A percentile compares a stretch with the other conserved stretches of the same genome.
phyloP scores from a whole-genome alignment of 2,329 filamentous ascomycete genomes.

The Penicillium sp. region DNA sequence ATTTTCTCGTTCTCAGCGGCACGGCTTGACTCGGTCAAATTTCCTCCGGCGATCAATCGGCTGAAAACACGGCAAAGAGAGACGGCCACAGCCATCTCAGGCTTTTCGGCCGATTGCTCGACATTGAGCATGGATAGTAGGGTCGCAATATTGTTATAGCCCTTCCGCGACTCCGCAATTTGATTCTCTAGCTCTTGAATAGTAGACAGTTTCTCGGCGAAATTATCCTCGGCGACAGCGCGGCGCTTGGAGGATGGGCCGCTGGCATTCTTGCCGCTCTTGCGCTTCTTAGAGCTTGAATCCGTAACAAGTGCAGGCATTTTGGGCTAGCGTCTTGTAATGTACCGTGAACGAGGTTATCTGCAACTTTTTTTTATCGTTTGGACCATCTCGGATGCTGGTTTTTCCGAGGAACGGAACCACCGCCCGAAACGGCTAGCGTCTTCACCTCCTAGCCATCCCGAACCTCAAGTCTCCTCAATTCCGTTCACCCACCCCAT shows the following conservation, averaged over 20 bases:
- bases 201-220: slow-evolving; percentile 59
- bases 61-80: slow-evolving; percentile 85
- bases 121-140: slow-evolving; percentile 63
- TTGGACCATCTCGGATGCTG: slow-evolving; percentile 30
- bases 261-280: slow-evolving; percentile 36
- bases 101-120: slow-evolving; percentile 53
- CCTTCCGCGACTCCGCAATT: slow-evolving; percentile 79
- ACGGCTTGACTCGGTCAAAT: slow-evolving; percentile 64
- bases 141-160: slow-evolving; percentile 86
- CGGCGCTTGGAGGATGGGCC: slow-evolving; percentile 45
- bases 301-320: slow-evolving; percentile 33
- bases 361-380: slow-evolving; percentile 30
- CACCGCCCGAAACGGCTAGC: slow-evolving; percentile 34
- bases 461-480: slow-evolving; percentile 43
- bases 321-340: slow-evolving; percentile 16
- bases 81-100: slow-evolving; percentile 68
- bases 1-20: slow-evolving; percentile 71
- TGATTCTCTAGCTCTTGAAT: slow-evolving; percentile 76
- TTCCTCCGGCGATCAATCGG: slow-evolving; percentile 72
- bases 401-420: slow-evolving; percentile 35
- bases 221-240: slow-evolving; percentile 49
- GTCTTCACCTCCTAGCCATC: slow-evolving; percentile 41
- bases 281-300: slow-evolving; percentile 42
- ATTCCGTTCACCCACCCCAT: slow-evolving; percentile 41
- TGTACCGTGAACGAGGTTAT: slow-evolving; percentile 9